phyloP scores from a whole-genome alignment of 1,284 basidiomycete species.

The Irpex sp. region DNA sequence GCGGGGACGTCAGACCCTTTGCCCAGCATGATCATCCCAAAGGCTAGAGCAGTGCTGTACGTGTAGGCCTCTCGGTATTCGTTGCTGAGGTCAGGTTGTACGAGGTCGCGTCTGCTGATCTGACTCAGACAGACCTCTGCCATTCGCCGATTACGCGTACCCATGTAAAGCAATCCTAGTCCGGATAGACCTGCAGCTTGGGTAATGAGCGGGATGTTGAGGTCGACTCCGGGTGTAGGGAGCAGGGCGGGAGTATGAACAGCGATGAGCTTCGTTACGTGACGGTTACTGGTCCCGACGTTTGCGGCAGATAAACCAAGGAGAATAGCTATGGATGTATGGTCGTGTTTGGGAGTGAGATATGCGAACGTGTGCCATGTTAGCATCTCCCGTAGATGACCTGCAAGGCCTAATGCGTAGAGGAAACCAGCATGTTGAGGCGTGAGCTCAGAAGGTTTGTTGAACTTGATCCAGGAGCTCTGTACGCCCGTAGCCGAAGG shows the following conservation, averaged over 20 bases:
- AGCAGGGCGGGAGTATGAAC: slow-evolving; percentile 93
- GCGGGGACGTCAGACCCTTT: slow-evolving; percentile 77
- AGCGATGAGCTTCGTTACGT: slow-evolving; percentile 87
- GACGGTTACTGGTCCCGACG: slow-evolving; percentile 82
- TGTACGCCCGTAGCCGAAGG: slow-evolving; percentile 77
- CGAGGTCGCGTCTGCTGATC: slow-evolving; percentile 75
- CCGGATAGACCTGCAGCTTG: slow-evolving; percentile 90
- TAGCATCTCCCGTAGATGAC: slow-evolving; percentile 84
- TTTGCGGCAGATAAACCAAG: slow-evolving; percentile 91
- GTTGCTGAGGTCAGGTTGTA: slow-evolving; percentile 77
- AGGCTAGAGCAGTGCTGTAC: slow-evolving; percentile 83
- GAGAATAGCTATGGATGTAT: slow-evolving; percentile 90
- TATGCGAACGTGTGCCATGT: slow-evolving; percentile 91
- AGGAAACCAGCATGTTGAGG: slow-evolving; percentile 95
- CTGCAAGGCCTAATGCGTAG: slow-evolving; percentile 88
- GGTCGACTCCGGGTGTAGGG: slow-evolving; percentile 81
- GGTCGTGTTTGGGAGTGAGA: slow-evolving; percentile 91
- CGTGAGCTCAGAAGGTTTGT: slow-evolving; percentile 82
- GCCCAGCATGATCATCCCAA: slow-evolving; percentile 95
- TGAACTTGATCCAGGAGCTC: slow-evolving; percentile 93
- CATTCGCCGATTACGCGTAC: slow-evolving; percentile 85
- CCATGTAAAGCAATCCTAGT: slow-evolving; percentile 88
- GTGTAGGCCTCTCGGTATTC: slow-evolving; percentile 92
- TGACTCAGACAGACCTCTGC: slow-evolving; percentile 89
- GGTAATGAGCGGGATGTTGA: slow-evolving; percentile 87